These are phyloP conservation scores for Prunus campanulata DNA, from an alignment of 306 rosid species.

Conservation along the genomic window DNA sequence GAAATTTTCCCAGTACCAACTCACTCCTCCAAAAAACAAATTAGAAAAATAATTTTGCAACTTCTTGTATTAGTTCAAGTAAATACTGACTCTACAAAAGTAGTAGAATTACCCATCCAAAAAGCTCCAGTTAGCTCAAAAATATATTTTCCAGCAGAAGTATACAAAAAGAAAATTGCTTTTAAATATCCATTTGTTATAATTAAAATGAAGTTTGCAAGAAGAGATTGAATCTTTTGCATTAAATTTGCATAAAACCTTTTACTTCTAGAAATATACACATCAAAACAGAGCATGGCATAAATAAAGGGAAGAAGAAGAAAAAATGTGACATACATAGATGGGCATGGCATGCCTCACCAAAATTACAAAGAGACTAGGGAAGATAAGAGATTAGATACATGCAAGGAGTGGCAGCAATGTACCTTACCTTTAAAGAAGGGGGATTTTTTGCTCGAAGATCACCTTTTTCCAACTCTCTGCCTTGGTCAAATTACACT, in stretches of 20 bases:
- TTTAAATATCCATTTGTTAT: not conserved
- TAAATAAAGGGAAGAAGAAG: conserved; percentile 9
- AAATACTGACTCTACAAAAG: too few relatives aligned
- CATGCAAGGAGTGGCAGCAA: conserved; percentile 23
- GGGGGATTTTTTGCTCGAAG: conserved; percentile 28
- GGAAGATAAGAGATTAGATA: conserved; percentile 16
- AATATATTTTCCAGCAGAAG: not conserved
- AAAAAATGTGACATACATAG: conserved; percentile 56
- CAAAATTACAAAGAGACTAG: conserved; percentile 33
- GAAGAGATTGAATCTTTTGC: not conserved
- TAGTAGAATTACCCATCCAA: not conserved
- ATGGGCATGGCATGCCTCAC: conserved; percentile 17
- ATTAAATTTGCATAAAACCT: not conserved
- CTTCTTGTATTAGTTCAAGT: too few relatives aligned
- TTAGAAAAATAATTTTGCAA: too few relatives aligned
- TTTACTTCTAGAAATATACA: not conserved
- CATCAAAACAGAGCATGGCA: not conserved
- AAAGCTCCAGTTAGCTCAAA: not conserved
- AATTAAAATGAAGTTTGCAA: not conserved
- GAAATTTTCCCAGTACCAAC: too few relatives aligned
- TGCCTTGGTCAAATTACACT: too few relatives aligned
- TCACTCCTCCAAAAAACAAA: too few relatives aligned
- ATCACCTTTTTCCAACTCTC: conserved; percentile 5
- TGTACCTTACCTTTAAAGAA: conserved; percentile 30
- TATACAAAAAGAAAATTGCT: not conserved